These are phyloP conservation scores for Friedmanniomyces simplex DNA, from an alignment of 495 filamentous ascomycete genomes.

Conservation along the genomic window DNA sequence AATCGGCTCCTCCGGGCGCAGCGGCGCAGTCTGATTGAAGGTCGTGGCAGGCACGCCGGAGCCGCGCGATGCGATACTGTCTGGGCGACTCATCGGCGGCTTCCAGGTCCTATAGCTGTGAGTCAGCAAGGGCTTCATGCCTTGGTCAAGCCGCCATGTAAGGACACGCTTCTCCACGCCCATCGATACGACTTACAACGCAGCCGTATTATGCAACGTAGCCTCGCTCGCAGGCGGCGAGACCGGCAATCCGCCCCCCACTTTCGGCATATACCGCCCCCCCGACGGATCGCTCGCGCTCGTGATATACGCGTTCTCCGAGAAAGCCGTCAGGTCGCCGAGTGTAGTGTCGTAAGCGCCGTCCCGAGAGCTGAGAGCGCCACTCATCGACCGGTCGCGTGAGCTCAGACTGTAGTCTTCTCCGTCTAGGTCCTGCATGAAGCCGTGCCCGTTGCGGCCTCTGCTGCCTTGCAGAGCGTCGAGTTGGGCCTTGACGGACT, in stretches of 20 bases:
- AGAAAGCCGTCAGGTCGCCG: neutral
- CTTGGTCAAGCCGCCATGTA: no score
- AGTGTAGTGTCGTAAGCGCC: neutral
- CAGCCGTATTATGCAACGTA: conserved; percentile 3
- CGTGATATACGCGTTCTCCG: conserved; percentile 1
- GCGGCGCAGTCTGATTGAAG: conserved; percentile 14
- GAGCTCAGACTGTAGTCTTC: conserved; percentile 16
- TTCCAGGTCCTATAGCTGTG: neutral
- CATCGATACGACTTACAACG: neutral
- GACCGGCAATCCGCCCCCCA: neutral
- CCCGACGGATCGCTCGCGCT: conserved; percentile 5
- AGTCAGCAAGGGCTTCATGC: neutral
- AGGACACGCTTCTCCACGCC: no score
- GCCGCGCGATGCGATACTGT: conserved; percentile 7
- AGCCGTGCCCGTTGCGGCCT: conserved; percentile 4
- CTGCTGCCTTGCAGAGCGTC: conserved; percentile 18
- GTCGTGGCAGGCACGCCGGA: neutral
- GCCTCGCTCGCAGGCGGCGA: conserved; percentile 6
- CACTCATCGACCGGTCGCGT: neutral
- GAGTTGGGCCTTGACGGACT: conserved; percentile 10
- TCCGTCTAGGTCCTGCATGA: neutral
- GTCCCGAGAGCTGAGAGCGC: neutral
- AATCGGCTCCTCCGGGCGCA: conserved; percentile 15
- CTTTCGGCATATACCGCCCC: neutral
- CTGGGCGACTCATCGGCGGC: neutral